Conservation (phyloP, 352 stramenopile genomes). For the Phytopythium delawarense region DNA sequence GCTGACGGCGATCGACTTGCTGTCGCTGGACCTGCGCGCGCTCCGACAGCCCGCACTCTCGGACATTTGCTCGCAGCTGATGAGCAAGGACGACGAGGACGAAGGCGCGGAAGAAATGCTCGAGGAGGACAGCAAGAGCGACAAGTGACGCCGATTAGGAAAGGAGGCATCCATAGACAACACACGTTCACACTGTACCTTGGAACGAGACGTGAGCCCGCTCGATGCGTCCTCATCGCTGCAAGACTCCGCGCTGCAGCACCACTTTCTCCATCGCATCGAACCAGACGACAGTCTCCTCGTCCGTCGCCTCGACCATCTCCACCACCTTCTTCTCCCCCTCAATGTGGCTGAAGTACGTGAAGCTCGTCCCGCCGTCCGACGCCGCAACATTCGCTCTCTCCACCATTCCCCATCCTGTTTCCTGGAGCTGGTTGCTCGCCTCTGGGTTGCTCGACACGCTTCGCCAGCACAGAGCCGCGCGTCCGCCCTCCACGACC, state of each 20-base stretch:
- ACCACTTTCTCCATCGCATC: neutral
- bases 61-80: constrained; percentile 59
- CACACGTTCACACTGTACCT: too few species aligned
- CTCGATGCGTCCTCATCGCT: too few species aligned
- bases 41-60: constrained; percentile 58
- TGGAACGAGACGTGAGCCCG: too few species aligned
- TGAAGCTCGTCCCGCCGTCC: neutral
- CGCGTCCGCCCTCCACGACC: neutral
- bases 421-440: neutral
- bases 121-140: neutral
- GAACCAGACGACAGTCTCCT: neutral
- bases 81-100: constrained; percentile 38
- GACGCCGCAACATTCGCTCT: neutral
- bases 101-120: constrained; percentile 3
- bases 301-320: neutral
- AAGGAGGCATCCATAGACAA: neutral
- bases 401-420: neutral
- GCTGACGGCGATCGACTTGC: constrained; percentile 71
- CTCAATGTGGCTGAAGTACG: neutral
- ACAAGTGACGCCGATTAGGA: neutral
- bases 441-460: neutral
- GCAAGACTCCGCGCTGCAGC: neutral
- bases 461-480: neutral
- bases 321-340: neutral
- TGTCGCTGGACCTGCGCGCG: constrained; percentile 65